Evolutionary conservation across 192 early-diverging fungal species (phyloP), one percentile per base, ranked within the genome.

Genomic region (Coemansia sp.): DNA sequence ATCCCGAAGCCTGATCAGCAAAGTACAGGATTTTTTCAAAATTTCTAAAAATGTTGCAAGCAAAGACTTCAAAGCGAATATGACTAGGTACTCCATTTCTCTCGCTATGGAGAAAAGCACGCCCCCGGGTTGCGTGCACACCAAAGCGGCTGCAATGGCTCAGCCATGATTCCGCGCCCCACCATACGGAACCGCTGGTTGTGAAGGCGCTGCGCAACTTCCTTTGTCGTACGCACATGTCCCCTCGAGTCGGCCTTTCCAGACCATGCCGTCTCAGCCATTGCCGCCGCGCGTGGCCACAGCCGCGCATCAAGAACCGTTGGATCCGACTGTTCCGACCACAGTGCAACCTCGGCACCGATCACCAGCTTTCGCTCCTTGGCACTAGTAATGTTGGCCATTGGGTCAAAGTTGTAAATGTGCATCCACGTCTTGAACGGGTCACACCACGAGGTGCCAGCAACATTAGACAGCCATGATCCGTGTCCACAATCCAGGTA

Each of bases 401-500:
- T 84, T 41, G 88, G 81, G 66, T 91, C 85, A 72, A 85, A 92
- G 57, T 76, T 72, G 73, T 93, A 91, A 53, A 91, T 84, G 51
- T 87, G 86, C 79, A 89, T 86, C 91, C 90, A 91, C 31, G 86
- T 72, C 85, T 90, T 90, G 87, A 82, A 91, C 41, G 92, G 90
- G 38, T 80, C 84, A 77, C 91, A 93, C 90, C 91, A 93, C 34
- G 89, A 91, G 46, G 78, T 84, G 69, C 88, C 88, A 31, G 77
- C 74, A 65, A 84, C 86, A 68, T 91, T 88, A 8, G 87, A 45
- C 63, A 92, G 79, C 92, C 91, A 94, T 39, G 81, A 80, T 5
- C 92, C 91, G 65, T 88, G 88, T 6, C 91, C 90, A 72, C 91
- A 94, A 78, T 94, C 92, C 70, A 92, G 78, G 62, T 92, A 91